These are phyloP conservation scores for Termitomyces sp. DNA, from an alignment of 768 basidiomycete species.

Conservation along the genomic window DNA sequence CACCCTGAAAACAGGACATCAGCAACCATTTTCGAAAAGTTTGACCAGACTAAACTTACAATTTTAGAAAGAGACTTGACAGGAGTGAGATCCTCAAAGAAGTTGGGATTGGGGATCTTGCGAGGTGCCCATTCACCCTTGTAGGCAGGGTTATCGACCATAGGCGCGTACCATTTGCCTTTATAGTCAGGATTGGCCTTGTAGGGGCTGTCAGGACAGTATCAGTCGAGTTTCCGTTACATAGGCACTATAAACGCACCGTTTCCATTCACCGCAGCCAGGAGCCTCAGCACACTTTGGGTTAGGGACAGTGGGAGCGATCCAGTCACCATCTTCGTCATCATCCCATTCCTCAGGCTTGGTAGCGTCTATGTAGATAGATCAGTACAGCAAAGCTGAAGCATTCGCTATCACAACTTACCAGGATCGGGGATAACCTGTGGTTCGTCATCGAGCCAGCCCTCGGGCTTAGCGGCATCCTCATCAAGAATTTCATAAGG, in stretches of 20 bases:
- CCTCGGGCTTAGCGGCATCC: constrained; percentile 86
- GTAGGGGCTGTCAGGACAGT: constrained; percentile 47
- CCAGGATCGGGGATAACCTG: constrained; percentile 81
- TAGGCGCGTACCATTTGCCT: constrained; percentile 95
- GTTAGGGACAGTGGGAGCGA: constrained; percentile 85
- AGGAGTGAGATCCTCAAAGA: constrained; percentile 84
- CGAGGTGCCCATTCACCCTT: constrained; percentile 92
- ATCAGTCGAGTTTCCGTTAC: background rate
- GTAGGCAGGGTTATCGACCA: constrained; percentile 97
- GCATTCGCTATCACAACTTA: constrained; percentile 23
- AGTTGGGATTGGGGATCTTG: constrained; percentile 87
- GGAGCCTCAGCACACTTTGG: constrained; percentile 85
- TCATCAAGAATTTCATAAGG: constrained; percentile 89
- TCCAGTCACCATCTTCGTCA: constrained; percentile 99
- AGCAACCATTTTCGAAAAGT: background rate
- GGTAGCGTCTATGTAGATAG: constrained; percentile 55
- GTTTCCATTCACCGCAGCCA: constrained; percentile 95
- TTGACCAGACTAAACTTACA: constrained; percentile 35
- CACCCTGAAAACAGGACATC: constrained; percentile 46
- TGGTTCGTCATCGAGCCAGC: constrained; percentile 92
- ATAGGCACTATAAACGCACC: constrained; percentile 32
- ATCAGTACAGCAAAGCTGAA: background rate
- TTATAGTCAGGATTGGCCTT: constrained; percentile 94
- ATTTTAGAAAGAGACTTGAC: constrained; percentile 84
- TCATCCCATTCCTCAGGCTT: constrained; percentile 99